Evolutionary conservation across 805 yeast species (phyloP), one percentile per base, ranked within the genome.

Genomic region (Candida gorgasii): DNA sequence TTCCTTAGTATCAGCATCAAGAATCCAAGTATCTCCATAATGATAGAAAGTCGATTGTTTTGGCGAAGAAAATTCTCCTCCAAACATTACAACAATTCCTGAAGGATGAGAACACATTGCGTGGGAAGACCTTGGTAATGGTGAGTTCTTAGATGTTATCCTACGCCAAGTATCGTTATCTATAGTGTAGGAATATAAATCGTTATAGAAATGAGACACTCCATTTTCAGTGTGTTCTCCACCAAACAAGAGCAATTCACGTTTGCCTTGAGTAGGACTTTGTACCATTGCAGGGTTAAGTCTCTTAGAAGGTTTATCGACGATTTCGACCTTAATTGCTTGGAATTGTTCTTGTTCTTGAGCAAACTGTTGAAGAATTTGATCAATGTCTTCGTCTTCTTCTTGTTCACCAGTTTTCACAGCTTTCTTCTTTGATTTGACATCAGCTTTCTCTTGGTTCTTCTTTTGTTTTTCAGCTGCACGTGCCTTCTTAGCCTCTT

Each of bases 31-130:
- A 58, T 92, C 99, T 13, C 96, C 92, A 61, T 88, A 92, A 63
- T 92, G 99, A 61, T 93, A 93, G 63, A 92, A 92, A 0, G 97
- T 89, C 39, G 88, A 80, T 62, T 92, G 99, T 55, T 92, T 92
- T 3, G 98, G 98, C 12, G 96, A 86, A 1, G 97, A 87, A 54
- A 93, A 92, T 64, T 92, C 99, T 55, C 99, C 99, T 38, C 98
- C 99, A 66, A 89, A 93, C 72, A 92, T 65, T 46, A 92, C 61
- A 19, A 88, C 76, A 2, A 90, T 69, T 8, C 98, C 98, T 2
- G 89, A 80, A 1, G 97, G 96, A 63, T 92, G 98, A 0, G 87
- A 84, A 48, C 90, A 83, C 88, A 90, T 86, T 1, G 96, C 86
- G 52, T 95, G 97, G 0, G 97, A 89, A 0, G 96, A 86, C 48